Percentiles rank a stretch among this genome's conserved stretches.
Conservation (phyloP, 345 rosid genomes). For the Erucastrum elatum region DNA sequence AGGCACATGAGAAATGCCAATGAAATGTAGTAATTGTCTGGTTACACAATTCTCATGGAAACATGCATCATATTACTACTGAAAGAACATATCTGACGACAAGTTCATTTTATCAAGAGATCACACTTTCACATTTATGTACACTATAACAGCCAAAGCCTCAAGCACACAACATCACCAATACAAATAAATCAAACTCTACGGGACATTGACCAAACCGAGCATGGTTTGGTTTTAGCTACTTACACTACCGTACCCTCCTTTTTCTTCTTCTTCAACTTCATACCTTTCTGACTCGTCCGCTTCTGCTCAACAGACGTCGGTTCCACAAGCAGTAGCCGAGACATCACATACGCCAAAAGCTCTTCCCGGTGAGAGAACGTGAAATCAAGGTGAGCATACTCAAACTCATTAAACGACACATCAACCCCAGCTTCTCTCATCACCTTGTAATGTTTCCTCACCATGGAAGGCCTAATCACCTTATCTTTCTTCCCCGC, state of each 20-base stretch:
- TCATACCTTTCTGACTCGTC: conserved; percentile 40
- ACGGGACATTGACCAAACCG: conserved; percentile 4
- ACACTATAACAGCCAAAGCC: conserved; percentile 16
- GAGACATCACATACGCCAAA: conserved; percentile 75
- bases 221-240: conserved; percentile 11
- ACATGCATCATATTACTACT: background rate
- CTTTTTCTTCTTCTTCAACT: conserved; percentile 49
- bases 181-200: conserved; percentile 30
- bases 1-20: background rate
- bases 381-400: conserved; percentile 94
- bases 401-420: conserved; percentile 73
- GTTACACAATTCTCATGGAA: background rate
- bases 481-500: conserved; percentile 88
- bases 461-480: conserved; percentile 81
- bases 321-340: conserved; percentile 61
- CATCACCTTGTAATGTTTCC: conserved; percentile 74
- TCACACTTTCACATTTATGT: conserved; percentile 24
- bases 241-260: conserved; percentile 21
- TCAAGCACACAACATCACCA: conserved; percentile 18
- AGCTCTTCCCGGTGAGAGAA: conserved; percentile 90
- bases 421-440: conserved; percentile 67
- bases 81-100: conserved; percentile 10
- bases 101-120: conserved; percentile 14
- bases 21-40: background rate
- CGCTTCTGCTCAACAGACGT: conserved; percentile 35